phyloP scores from a whole-genome alignment of 805 yeast species.

The Kockiozyma suomiensis region DNA sequence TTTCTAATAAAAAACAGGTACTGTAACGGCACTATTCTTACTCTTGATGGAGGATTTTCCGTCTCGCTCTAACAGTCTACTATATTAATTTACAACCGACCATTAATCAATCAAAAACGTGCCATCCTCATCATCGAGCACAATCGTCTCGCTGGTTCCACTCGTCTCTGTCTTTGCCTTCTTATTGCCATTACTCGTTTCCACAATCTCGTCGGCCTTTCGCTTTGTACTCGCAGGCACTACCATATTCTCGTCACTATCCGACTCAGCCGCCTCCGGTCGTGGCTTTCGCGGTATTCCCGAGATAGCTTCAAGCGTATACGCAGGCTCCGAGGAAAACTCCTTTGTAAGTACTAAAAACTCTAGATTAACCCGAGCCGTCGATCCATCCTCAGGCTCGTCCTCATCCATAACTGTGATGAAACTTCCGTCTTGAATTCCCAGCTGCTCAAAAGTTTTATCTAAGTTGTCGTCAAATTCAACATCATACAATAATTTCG shows the following conservation, averaged over 20 bases:
- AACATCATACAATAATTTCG: slow-evolving; percentile 72
- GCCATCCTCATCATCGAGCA: slow-evolving; percentile 36
- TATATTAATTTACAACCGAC: background rate
- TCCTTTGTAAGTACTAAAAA: slow-evolving; percentile 36
- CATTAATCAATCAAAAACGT: slow-evolving; percentile 29
- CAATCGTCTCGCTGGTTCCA: slow-evolving; percentile 15
- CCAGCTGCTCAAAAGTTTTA: slow-evolving; percentile 53
- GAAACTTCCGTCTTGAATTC: slow-evolving; percentile 62
- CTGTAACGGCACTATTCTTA: slow-evolving; percentile 32
- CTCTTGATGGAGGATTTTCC: slow-evolving; percentile 34
- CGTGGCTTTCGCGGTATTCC: slow-evolving; percentile 28
- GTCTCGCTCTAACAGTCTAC: background rate
- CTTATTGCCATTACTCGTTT: background rate
- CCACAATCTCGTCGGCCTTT: slow-evolving; percentile 21
- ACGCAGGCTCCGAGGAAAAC: background rate
- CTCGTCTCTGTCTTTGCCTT: slow-evolving; percentile 16
- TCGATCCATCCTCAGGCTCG: slow-evolving; percentile 58
- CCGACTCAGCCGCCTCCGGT: background rate
- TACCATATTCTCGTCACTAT: background rate
- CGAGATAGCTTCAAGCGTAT: slow-evolving; percentile 11
- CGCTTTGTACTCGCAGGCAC: slow-evolving; percentile 11
- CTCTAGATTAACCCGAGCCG: slow-evolving; percentile 49
- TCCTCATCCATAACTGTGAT: slow-evolving; percentile 79
- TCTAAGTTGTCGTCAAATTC: slow-evolving; percentile 82
- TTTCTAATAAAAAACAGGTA: slow-evolving; percentile 34